Evolutionary conservation across 768 basidiomycete genomes (phyloP).

Genomic region (Phlebiopsis flavidoalba): DNA sequence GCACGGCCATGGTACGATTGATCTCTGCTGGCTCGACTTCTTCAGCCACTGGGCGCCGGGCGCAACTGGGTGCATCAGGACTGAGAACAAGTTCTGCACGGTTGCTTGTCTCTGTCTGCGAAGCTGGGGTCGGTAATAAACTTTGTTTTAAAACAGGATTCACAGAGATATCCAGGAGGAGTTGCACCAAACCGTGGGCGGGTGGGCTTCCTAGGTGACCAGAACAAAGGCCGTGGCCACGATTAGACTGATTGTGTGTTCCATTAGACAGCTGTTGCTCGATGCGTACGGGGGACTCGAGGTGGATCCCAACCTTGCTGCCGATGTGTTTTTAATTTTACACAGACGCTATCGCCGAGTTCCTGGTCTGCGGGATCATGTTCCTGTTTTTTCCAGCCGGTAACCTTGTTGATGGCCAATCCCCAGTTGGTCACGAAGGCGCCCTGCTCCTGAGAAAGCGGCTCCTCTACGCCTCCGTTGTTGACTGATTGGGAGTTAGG

Average conservation of each 20-base stretch:
- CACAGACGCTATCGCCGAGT: conserved; percentile 1
- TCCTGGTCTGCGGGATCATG: background rate
- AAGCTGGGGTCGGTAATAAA: too few relatives aligned
- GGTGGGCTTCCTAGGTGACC: background rate
- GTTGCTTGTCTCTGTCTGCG: too few relatives aligned
- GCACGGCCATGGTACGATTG: background rate
- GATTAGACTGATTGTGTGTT: background rate
- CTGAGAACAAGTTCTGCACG: background rate
- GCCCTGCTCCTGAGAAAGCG: background rate
- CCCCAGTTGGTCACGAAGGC: background rate
- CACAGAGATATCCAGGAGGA: too few relatives aligned
- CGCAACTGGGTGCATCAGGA: background rate
- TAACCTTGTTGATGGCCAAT: background rate
- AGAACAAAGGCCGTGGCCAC: background rate
- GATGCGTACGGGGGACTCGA: background rate
- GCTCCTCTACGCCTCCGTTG: background rate
- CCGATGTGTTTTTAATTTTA: background rate
- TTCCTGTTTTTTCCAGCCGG: conserved; percentile 2
- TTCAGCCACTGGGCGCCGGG: too few relatives aligned
- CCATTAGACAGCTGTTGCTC: background rate
- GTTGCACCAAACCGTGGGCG: background rate
- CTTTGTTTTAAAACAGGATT: too few relatives aligned
- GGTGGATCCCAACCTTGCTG: background rate
- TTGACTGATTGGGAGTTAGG: background rate
- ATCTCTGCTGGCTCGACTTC: background rate